Percentiles rank a stretch among this genome's conserved stretches.
Evolutionary conservation across 2,329 filamentous ascomycete species (phyloP).

Genomic region (Lecanosticta acicola): DNA sequence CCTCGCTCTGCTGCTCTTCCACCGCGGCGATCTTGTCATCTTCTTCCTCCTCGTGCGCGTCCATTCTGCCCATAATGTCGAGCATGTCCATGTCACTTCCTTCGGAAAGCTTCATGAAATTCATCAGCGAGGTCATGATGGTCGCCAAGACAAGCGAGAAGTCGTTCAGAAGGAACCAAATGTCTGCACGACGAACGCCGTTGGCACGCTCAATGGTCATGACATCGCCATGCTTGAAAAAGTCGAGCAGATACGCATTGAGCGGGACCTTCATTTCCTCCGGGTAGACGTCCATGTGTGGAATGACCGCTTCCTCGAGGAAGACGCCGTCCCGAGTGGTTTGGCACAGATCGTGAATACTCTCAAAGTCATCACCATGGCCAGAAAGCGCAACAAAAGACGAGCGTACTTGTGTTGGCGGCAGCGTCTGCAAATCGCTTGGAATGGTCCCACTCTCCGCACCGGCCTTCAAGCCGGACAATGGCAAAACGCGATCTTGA

Average conservation of each 20-base stretch:
- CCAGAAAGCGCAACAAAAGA: constrained; percentile 68
- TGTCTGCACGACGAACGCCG: constrained; percentile 58
- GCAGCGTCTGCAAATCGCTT: constrained; percentile 25
- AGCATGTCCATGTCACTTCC: constrained; percentile 46
- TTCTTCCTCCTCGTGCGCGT: constrained; percentile 45
- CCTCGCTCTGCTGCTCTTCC: constrained; percentile 22
- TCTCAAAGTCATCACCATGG: constrained; percentile 57
- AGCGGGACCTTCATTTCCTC: constrained; percentile 50
- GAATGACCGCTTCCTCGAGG: constrained; percentile 67
- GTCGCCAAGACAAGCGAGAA: constrained; percentile 62
- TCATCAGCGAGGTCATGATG: constrained; percentile 60
- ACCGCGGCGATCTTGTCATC: constrained; percentile 37
- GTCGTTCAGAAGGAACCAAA: constrained; percentile 68
- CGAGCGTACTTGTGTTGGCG: constrained; percentile 52
- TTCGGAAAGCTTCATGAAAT: constrained; percentile 49
- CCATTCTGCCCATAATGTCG: constrained; percentile 48
- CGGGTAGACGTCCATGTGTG: constrained; percentile 58
- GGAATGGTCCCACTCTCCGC: constrained; percentile 28
- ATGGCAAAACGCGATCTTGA: constrained; percentile 53
- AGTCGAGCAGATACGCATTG: constrained; percentile 69
- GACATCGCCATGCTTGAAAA: constrained; percentile 67
- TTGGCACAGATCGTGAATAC: constrained; percentile 61
- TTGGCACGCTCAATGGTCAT: constrained; percentile 59
- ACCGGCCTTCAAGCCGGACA: constrained; percentile 49
- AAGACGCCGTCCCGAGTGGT: constrained; percentile 64